These are phyloP conservation scores for Trichosanthes cucumerina DNA, from an alignment of 306 rosid genomes.

Conservation along the genomic window DNA sequence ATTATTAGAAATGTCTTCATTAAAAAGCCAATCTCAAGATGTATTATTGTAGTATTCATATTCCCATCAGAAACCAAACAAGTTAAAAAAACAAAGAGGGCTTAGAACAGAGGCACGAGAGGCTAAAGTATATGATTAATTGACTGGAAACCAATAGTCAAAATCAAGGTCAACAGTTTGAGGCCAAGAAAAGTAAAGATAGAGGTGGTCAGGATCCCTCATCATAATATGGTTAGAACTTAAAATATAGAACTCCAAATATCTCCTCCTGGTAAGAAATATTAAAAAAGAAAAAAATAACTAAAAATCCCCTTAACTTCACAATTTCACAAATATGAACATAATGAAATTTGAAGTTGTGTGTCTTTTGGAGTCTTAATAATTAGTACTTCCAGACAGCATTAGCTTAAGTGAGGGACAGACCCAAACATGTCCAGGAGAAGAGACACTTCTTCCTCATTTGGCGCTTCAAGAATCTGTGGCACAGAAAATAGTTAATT, in stretches of 20 bases:
- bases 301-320: constrained; percentile 2
- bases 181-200: background rate
- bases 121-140: background rate
- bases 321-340: background rate
- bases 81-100: background rate
- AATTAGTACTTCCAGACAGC: constrained; percentile 13
- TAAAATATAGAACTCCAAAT: background rate
- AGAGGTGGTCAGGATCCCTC: background rate
- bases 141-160: background rate
- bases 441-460: constrained; percentile 88
- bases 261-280: background rate
- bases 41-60: background rate
- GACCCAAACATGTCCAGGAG: constrained; percentile 94
- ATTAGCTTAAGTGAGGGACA: constrained; percentile 23
- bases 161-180: background rate
- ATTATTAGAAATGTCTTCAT: background rate
- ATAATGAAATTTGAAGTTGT: background rate
- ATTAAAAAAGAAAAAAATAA: background rate
- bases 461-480: constrained; percentile 90
- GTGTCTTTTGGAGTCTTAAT: constrained; percentile 1
- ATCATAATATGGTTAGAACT: background rate
- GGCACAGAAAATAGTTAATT: constrained; percentile 59
- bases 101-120: background rate
- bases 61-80: background rate
- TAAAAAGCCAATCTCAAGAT: background rate